Percentiles rank a stretch among this genome's conserved stretches.
Evolutionary conservation across 2,329 filamentous ascomycete species (phyloP).

Genomic region (Xylariaceae sp.): DNA sequence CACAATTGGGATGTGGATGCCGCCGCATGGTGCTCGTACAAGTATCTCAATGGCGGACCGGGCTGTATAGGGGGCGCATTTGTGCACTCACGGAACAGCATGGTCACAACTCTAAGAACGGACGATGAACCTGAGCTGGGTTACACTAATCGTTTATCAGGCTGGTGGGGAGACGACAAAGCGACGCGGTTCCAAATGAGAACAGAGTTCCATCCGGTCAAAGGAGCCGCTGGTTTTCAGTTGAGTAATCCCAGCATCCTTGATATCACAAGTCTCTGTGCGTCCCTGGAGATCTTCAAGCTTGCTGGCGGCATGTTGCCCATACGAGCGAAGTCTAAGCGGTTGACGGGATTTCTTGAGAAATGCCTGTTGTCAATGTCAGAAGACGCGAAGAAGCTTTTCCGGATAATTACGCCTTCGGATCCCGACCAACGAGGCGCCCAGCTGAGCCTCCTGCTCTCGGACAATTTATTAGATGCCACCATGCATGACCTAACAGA

Average conservation of each 20-base stretch:
- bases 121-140: conserved; percentile 36
- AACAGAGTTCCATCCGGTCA: conserved; percentile 66
- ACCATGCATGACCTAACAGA: conserved; percentile 60
- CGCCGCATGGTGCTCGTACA: conserved; percentile 78
- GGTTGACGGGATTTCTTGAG: conserved; percentile 66
- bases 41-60: conserved; percentile 75
- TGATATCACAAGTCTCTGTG: conserved; percentile 66
- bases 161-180: conserved; percentile 79
- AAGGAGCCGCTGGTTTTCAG: conserved; percentile 72
- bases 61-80: conserved; percentile 71
- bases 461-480: conserved; percentile 55
- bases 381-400: conserved; percentile 37
- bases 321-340: conserved; percentile 62
- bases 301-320: conserved; percentile 56
- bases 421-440: conserved; percentile 63
- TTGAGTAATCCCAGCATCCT: conserved; percentile 70
- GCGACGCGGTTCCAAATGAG: conserved; percentile 68
- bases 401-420: conserved; percentile 61
- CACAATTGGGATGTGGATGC: conserved; percentile 77
- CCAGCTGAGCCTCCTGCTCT: conserved; percentile 61
- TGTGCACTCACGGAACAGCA: conserved; percentile 63
- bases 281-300: conserved; percentile 67
- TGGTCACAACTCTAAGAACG: conserved; percentile 32
- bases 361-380: conserved; percentile 45
- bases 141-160: conserved; percentile 57